Evolutionary conservation across 805 yeast species (phyloP).

Genomic region (Clavispora carvajalis): DNA sequence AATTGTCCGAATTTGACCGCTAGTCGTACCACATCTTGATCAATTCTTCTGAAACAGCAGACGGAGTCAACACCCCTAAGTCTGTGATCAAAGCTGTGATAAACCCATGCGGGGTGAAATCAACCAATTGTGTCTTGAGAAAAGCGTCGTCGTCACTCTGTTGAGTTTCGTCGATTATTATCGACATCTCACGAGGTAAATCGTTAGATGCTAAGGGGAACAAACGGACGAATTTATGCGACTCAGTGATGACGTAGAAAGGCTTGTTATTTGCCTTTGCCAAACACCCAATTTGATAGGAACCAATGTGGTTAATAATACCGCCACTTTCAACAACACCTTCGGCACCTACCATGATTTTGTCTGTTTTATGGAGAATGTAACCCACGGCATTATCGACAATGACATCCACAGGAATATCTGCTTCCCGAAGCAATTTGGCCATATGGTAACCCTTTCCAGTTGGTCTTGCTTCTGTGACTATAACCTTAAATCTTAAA

Average conservation of each 20-base stretch:
- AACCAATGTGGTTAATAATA: conserved; percentile 89
- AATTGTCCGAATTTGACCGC: conserved; percentile 1
- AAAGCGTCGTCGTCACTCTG: conserved; percentile 17
- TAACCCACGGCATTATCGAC: conserved; percentile 94
- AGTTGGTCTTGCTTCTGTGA: conserved; percentile 89
- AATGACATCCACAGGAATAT: conserved; percentile 82
- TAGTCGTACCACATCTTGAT: conserved; percentile 97
- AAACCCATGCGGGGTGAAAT: conserved; percentile 93
- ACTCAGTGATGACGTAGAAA: conserved; percentile 87
- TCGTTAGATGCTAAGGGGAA: conserved; percentile 93
- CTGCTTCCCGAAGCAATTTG: conserved; percentile 54
- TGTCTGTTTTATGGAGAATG: conserved; percentile 85
- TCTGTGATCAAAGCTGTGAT: conserved; percentile 95
- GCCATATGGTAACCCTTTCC: conserved; percentile 73
- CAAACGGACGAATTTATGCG: conserved; percentile 93
- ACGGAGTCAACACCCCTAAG: conserved; percentile 92
- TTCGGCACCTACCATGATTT: conserved; percentile 95
- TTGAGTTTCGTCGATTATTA: conserved; percentile 17
- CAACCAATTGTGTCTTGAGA: conserved; percentile 46
- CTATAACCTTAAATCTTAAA: conserved; percentile 81
- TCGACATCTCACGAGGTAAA: conserved; percentile 50
- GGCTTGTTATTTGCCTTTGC: conserved; percentile 91
- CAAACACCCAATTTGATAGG: conserved; percentile 89
- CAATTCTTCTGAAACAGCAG: conserved; percentile 97
- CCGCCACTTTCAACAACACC: conserved; percentile 99